Evolutionary conservation across 2,329 filamentous ascomycete species (phyloP), one percentile per base, ranked within the genome.

Genomic region (Neonectria ditissima): DNA sequence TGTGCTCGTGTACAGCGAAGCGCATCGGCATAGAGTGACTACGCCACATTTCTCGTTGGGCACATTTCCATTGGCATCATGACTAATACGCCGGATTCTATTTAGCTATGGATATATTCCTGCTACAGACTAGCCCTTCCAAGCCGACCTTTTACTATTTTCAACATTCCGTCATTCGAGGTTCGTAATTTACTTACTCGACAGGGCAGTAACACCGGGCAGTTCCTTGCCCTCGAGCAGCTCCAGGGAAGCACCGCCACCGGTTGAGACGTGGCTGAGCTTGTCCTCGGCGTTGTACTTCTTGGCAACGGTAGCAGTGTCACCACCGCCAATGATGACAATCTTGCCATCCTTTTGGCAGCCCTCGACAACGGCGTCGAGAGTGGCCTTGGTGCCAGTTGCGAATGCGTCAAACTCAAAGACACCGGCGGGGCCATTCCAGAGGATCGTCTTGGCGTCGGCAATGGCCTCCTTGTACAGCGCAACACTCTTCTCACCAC

Each of bases 381-480:
- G 89, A 53, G 93, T 97, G 66, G 89, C 87, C 88, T 97, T 97
- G 77, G 96, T 99, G 74, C 93, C 96, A 67, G 86, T 90, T 76
- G 94, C 93, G 80, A 99, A 99, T 78, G 92, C 91, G 66, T 97
- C 93, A 77, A 98, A 92, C 88, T 99, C 96, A 76, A 99, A 99
- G 73, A 99, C 96, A 80, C 96, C 96, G 16, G 95, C 90, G 59
- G 96, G 96, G 60, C 96, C 96, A 86, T 99, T 99, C 96, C 96
- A 99, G 69, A 99, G 92, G 80, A 99, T 97, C 61, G 96, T 99
- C 87, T 97, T 90, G 70, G 95, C 89, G 76, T 95, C 90, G 70
- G 86, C 86, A 73, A 99, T 98, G 72, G 94, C 90, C 78, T 91
- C 84, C 86, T 95, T 89, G 90, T 92, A 98, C 61, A 97, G 87